Evolutionary conservation across 345 rosid species (phyloP).

Genomic region (Gossypium australe): DNA sequence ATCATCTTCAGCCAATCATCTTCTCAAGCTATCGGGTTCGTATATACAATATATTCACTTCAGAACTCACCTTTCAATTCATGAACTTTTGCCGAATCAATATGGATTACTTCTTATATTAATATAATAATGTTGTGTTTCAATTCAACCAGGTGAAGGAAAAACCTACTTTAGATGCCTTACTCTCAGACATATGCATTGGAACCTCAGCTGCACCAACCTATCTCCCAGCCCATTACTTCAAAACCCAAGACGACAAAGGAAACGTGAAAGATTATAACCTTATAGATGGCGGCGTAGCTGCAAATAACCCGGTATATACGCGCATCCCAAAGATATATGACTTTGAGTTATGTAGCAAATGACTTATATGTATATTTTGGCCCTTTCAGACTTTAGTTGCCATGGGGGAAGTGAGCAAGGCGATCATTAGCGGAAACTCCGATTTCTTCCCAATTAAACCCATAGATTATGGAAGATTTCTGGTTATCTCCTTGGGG

Average conservation of each 20-base stretch:
- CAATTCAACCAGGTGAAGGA: constrained; percentile 25
- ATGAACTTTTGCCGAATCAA: no score
- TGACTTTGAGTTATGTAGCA: neutral
- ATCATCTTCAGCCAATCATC: constrained; percentile 55
- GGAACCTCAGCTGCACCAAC: constrained; percentile 73
- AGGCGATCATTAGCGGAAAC: constrained; percentile 26
- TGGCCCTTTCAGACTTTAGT: constrained; percentile 17
- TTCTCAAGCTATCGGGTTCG: constrained; percentile 54
- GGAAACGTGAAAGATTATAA: constrained; percentile 42
- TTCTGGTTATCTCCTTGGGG: constrained; percentile 59
- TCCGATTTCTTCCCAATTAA: constrained; percentile 34
- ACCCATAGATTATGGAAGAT: constrained; percentile 42
- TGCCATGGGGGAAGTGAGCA: constrained; percentile 40
- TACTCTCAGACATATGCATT: constrained; percentile 51
- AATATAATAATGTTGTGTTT: neutral
- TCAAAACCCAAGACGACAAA: constrained; percentile 26
- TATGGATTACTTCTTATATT: no score
- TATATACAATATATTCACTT: neutral
- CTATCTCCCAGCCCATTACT: constrained; percentile 47
- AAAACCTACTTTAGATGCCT: constrained; percentile 36
- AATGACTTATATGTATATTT: neutral
- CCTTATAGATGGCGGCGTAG: constrained; percentile 76
- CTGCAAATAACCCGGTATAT: constrained; percentile 70
- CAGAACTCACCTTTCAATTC: no score
- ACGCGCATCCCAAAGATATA: neutral